Evolutionary conservation across 768 basidiomycete genomes (phyloP), one percentile per base, ranked within the genome.

Genomic region (Dioszegia crocea): DNA sequence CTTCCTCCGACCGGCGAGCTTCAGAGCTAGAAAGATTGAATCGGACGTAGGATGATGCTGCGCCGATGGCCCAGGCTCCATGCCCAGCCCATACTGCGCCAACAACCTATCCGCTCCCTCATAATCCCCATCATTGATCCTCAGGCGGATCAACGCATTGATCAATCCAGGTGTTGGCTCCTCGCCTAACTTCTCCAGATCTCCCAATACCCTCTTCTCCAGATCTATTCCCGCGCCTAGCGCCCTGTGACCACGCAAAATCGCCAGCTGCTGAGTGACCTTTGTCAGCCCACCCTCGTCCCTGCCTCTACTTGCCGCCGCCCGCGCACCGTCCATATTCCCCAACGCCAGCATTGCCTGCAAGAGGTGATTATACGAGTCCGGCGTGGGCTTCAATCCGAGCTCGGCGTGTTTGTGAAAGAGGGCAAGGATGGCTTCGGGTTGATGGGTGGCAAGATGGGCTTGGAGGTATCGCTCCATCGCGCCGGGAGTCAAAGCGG

Each of bases 321-420:
- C n/a, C 27, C 45, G 39, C 10, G 57, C 62, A 9, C 26, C 30
- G 1, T 24, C 41, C 30, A 63, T 36, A 48, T 63, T 51, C 12
- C 62, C 57, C 21, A 45, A 29, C 16, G n/a, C n/a, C 43, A 63
- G 46, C 29, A 39, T 26, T 1, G 62, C 57, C 47, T 63, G 62
- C 10, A 56, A 23, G 17, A 63, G 39, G 29, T 59, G 47, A 23
- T 36, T 31, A 23, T 55, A 44, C n/a, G 57, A 2, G 11, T 51
- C 27, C 4, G 16, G 12, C n/a, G 24, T 39, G 16, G 62, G 62
- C 19, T 5, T 5, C n/a, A 59, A 17, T 16, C 40, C 39, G 19
- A 36, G 29, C 8, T 41, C 29, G 9, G 14, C 14, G 24, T 62
- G 57, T 12, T 10, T 41, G 3, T 44, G 19, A 29, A 61, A 61